Evolutionary conservation across 495 filamentous ascomycete genomes (phyloP).

Genomic region (Hyaloscypha hepaticicola): DNA sequence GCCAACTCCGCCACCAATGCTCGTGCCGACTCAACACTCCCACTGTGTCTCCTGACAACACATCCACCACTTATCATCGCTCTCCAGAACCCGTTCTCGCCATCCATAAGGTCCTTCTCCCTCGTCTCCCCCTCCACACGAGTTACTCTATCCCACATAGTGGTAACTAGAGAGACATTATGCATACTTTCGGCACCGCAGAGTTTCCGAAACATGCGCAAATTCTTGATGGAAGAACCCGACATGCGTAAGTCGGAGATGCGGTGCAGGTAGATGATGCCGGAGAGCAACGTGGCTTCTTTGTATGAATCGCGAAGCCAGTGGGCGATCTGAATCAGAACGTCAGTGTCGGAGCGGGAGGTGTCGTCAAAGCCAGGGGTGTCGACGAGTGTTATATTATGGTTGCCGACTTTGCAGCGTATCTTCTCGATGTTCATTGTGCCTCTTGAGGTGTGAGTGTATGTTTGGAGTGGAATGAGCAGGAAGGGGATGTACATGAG

Average conservation of each 20-base stretch:
- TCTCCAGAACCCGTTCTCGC: conserved; percentile 42
- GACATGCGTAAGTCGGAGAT: conserved; percentile 42
- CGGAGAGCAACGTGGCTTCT: conserved; percentile 30
- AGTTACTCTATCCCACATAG: conserved; percentile 41
- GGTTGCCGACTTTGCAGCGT: conserved; percentile 21
- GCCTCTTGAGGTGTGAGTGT: conserved; percentile 15
- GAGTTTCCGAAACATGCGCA: conserved; percentile 46
- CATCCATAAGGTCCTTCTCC: conserved; percentile 36
- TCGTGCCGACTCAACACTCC: conserved; percentile 35
- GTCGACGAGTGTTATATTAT: conserved; percentile 41
- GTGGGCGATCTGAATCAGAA: conserved; percentile 39
- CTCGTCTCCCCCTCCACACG: conserved; percentile 33
- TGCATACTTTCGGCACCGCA: conserved; percentile 40
- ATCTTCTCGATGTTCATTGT: conserved; percentile 26
- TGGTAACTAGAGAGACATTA: conserved; percentile 45
- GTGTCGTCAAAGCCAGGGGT: conserved; percentile 55
- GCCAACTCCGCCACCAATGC: conserved; percentile 30
- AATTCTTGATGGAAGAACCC: conserved; percentile 40
- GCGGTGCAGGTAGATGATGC: conserved; percentile 47
- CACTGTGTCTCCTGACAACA: conserved; percentile 30
- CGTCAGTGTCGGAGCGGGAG: conserved; percentile 39
- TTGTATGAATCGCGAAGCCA: conserved; percentile 35
- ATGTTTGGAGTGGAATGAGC: not conserved
- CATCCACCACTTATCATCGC: conserved; percentile 34
- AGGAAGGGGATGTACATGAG: conserved; percentile 18